Conservation (phyloP, 345 rosid species). For the Diplotaxis tenuifolia region DNA sequence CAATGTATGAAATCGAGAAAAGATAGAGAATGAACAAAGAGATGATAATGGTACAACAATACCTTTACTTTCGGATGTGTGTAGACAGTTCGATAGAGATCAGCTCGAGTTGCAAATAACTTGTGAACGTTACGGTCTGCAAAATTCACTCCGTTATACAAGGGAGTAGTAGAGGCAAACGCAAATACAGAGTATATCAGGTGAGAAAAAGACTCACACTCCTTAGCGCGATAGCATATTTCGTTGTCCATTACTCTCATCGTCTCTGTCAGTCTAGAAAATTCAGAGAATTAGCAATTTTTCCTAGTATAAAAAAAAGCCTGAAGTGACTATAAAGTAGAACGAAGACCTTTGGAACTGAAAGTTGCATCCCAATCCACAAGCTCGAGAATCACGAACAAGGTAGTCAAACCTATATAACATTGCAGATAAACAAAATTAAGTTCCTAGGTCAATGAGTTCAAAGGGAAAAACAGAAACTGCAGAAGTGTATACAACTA, state of each 20-base stretch:
- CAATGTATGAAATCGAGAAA: background rate
- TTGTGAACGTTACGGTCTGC: constrained; percentile 80
- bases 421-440: background rate
- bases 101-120: constrained; percentile 88
- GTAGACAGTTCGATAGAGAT: constrained; percentile 88
- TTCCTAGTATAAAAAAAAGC: background rate
- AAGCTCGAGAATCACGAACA: constrained; percentile 88
- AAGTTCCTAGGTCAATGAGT: constrained; percentile 3
- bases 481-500: constrained; percentile 21
- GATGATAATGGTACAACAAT: constrained; percentile 1
- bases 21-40: background rate
- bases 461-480: constrained; percentile 6
- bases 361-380: constrained; percentile 84
- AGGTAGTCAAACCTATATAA: constrained; percentile 85
- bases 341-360: constrained; percentile 68
- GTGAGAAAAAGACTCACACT: constrained; percentile 56
- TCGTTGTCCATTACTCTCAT: constrained; percentile 88
- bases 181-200: constrained; percentile 9
- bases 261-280: constrained; percentile 78
- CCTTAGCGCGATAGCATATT: constrained; percentile 93
- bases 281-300: constrained; percentile 24
- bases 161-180: background rate
- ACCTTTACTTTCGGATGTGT: constrained; percentile 97
- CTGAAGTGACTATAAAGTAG: constrained; percentile 17
- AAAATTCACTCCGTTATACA: constrained; percentile 28